Base-by-base conservation (phyloP, 2,329 filamentous ascomycete genomes). In the Niveomyces coronatus region DNA sequence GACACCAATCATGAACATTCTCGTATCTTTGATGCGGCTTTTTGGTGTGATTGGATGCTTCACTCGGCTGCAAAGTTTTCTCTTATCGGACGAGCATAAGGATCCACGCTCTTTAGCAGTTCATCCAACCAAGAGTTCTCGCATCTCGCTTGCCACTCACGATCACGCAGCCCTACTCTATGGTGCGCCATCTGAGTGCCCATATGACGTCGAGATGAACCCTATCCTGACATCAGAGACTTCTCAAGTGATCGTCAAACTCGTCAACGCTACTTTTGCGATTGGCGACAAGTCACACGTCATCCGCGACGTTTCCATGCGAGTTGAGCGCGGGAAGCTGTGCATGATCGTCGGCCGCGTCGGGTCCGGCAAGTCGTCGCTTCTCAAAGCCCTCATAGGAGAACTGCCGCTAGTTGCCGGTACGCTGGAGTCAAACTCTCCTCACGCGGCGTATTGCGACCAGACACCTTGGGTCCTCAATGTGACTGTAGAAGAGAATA, bases 351-450 rank as follows among this genome's bases (percentile, higher is more conserved):
- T 65, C 1, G 64, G 65, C 0, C 57, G 54, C 1, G 62, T 67
- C 1, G 65, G 63, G 1, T 60, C 59, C n/a, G 64, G 66, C 17
- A 69, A 68, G 35, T 60, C 62, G 0, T 56, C 55, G 0, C 44
- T 67, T 0, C 43, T 66, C 9, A 54, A 62, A 22, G 54, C 55
- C 0, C 47, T 68, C 0, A 44, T 65, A 0, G 60, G 63, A 0
- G 64, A 65, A 39, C 44, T 56, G 1, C 35, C 45, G 1, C 38
- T 47, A 4, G 31, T 49, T 1, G 39, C 43, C 1, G 62, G 61
- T 1, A 39, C 37, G 0, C 41, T 63, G n/a, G 45, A 40, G 2
- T 39, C 53, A 2, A 42, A 47, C 0, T 43, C 50, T 0, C 46
- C 40, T 1, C 53, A 52, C 16, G 42, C 63, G 10, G 62, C 58